A percentile compares a stretch with the other conserved stretches of the same genome.
phyloP scores from a whole-genome alignment of 176 grass and related monocot genomes.

The Guadua angustifolia region DNA sequence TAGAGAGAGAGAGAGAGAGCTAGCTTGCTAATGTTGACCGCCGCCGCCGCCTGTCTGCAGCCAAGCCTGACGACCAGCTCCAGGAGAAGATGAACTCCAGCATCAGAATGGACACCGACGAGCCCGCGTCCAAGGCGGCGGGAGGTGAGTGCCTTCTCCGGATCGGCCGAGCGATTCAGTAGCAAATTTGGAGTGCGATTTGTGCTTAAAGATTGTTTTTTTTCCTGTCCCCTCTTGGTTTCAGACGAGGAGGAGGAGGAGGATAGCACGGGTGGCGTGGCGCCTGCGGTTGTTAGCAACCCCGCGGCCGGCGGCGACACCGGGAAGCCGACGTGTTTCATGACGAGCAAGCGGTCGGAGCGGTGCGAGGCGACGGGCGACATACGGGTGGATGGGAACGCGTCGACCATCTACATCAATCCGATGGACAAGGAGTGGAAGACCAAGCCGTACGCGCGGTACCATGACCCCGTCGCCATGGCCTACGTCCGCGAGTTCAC shows the following conservation, averaged over 20 bases:
- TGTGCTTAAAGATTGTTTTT: neutral
- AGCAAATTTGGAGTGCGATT: neutral
- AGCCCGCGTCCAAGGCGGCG: conserved; percentile 37
- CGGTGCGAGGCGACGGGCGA: conserved; percentile 76
- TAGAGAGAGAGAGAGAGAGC: neutral
- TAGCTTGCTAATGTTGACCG: neutral
- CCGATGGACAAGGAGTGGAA: conserved; percentile 61
- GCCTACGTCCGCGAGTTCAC: conserved; percentile 65
- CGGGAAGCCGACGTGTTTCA: conserved; percentile 72
- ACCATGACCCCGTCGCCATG: conserved; percentile 80
- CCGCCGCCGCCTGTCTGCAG: neutral
- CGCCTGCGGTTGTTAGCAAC: neutral
- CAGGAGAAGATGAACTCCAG: conserved; percentile 58
- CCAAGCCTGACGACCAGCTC: conserved; percentile 62
- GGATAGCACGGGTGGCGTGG: neutral
- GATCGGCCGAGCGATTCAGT: neutral
- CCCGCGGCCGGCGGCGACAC: neutral
- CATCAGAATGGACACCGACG: conserved; percentile 55
- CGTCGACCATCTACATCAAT: conserved; percentile 62
- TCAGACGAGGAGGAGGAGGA: conserved; percentile 22
- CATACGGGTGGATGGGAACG: conserved; percentile 63
- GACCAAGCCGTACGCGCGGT: conserved; percentile 90
- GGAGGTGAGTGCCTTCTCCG: conserved; percentile 32
- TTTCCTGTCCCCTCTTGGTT: too few relatives aligned
- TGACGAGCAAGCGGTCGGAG: conserved; percentile 77